Evolutionary conservation across 345 rosid species (phyloP).

Genomic region (Acer yangbiense): DNA sequence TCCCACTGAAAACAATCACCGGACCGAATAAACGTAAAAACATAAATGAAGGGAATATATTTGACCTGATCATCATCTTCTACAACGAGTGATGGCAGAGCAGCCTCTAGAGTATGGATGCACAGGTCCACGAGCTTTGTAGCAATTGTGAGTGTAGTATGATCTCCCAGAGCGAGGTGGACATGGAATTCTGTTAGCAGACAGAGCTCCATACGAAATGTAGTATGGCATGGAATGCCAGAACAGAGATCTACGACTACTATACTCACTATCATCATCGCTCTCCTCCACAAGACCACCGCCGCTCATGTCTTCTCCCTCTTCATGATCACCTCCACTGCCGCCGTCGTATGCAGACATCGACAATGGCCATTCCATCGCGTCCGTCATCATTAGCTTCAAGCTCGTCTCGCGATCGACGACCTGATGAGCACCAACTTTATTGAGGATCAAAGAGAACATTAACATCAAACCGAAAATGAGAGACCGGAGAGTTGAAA

Average conservation of each 20-base stretch:
- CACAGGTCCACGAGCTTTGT: constrained; percentile 57
- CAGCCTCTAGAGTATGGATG: constrained; percentile 85
- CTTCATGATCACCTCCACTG: constrained; percentile 24
- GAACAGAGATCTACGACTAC: constrained; percentile 65
- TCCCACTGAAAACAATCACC: background rate
- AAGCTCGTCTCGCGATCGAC: constrained; percentile 35
- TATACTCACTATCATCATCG: constrained; percentile 27
- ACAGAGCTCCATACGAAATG: constrained; percentile 87
- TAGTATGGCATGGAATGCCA: constrained; percentile 65
- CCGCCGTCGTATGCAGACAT: constrained; percentile 28
- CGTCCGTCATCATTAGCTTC: constrained; percentile 33
- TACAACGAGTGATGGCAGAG: constrained; percentile 73
- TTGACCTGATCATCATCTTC: constrained; percentile 52
- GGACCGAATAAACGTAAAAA: background rate
- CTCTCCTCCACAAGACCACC: background rate
- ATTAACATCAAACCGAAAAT: constrained; percentile 14
- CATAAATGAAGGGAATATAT: background rate
- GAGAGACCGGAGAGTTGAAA: constrained; percentile 23
- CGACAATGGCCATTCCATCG: constrained; percentile 64
- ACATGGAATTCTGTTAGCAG: constrained; percentile 85
- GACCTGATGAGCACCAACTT: constrained; percentile 30
- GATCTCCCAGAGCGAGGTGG: constrained; percentile 97
- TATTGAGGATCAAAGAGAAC: background rate
- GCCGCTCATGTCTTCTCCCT: background rate
- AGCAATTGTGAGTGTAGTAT: constrained; percentile 85